Conservation (phyloP, 352 stramenopile species). For the Globisporangium sylvaticum region DNA sequence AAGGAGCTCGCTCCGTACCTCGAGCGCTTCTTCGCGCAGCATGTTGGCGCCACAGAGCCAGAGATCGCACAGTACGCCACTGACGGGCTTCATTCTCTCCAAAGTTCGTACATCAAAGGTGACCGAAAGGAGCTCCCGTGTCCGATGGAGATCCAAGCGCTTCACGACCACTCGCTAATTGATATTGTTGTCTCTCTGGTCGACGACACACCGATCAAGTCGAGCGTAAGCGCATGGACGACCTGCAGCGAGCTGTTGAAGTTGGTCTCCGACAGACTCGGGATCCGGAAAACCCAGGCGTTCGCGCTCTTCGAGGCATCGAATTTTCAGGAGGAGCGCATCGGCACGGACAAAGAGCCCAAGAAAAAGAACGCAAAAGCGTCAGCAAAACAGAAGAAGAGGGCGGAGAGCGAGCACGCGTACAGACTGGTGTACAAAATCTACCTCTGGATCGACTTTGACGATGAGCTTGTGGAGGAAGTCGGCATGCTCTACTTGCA, state of each 20-base stretch:
- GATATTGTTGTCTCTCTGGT: slow-evolving; percentile 41
- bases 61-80: slow-evolving; percentile 40
- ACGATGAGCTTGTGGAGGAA: slow-evolving; percentile 54
- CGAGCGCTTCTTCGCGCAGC: slow-evolving; percentile 43
- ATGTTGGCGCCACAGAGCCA: slow-evolving; percentile 23
- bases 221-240: slow-evolving; percentile 61
- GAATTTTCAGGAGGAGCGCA: slow-evolving; percentile 47
- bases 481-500: slow-evolving; percentile 68
- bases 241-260: slow-evolving; percentile 45
- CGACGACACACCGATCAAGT: slow-evolving; percentile 31
- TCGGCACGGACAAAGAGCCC: slow-evolving; percentile 36
- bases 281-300: slow-evolving; percentile 39
- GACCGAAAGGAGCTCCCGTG: slow-evolving; percentile 65
- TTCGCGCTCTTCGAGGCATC: slow-evolving; percentile 67
- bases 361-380: slow-evolving; percentile 32
- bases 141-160: slow-evolving; percentile 43
- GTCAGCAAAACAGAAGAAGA: slow-evolving; percentile 22
- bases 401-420: slow-evolving; percentile 19
- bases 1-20: slow-evolving; percentile 43
- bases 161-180: slow-evolving; percentile 46
- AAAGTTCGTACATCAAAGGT: slow-evolving; percentile 29
- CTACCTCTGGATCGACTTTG: slow-evolving; percentile 63
- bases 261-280: slow-evolving; percentile 30
- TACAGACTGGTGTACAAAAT: slow-evolving; percentile 68
- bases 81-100: slow-evolving; percentile 37